A percentile compares a stretch with the other conserved stretches of the same genome.
Evolutionary conservation across 2,329 filamentous ascomycete genomes (phyloP).

Genomic region (Ceratocystis albifundus): DNA sequence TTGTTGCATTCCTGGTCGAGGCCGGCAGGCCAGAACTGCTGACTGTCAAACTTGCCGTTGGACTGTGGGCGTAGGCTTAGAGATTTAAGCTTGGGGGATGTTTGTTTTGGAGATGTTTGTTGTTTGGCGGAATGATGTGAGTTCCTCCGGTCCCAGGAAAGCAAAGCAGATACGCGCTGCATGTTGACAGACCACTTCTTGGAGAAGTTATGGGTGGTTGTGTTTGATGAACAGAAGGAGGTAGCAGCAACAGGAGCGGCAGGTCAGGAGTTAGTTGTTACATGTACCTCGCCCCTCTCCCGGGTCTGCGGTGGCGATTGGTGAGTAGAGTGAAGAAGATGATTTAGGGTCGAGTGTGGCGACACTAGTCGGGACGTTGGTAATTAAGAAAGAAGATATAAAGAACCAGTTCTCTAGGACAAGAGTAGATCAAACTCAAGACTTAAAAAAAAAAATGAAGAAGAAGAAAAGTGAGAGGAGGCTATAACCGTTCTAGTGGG

Average conservation of each 20-base stretch:
- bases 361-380: background rate
- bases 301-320: background rate
- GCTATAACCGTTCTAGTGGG: background rate
- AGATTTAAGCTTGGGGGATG: conserved; percentile 14
- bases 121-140: conserved; percentile 22
- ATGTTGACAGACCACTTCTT: conserved; percentile 16
- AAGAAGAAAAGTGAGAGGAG: background rate
- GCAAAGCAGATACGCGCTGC: conserved; percentile 25
- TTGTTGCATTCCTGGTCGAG: conserved; percentile 87
- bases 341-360: background rate
- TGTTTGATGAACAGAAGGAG: background rate
- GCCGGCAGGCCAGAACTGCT: conserved; percentile 75
- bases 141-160: conserved; percentile 25
- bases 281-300: conserved; percentile 6
- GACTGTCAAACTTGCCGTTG: conserved; percentile 24
- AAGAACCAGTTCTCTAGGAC: background rate
- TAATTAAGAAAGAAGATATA: background rate
- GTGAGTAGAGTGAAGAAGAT: background rate
- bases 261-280: conserved; percentile 1
- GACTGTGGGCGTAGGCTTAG: conserved; percentile 17
- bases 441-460: background rate
- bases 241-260: background rate
- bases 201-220: background rate
- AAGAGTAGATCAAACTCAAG: background rate
- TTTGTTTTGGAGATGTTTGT: conserved; percentile 19